These are phyloP conservation scores for Fraxinus paxiana DNA, from an alignment of 305 asterid genomes.

Conservation along the genomic window DNA sequence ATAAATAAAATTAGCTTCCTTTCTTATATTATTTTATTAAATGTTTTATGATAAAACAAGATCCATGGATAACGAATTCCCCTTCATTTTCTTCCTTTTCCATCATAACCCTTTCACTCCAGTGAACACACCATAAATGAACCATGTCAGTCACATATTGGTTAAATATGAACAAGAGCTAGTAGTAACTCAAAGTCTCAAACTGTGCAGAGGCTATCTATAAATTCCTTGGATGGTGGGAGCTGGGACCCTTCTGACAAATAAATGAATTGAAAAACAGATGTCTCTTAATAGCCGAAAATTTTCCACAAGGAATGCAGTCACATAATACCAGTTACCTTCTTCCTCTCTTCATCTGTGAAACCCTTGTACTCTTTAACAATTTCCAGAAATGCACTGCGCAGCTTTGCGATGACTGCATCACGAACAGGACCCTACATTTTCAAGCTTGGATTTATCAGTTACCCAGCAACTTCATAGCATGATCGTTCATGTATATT, in stretches of 20 bases:
- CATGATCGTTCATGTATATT: background rate
- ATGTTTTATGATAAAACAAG: background rate
- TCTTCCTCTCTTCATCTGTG: conserved; percentile 76
- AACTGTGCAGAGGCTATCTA: background rate
- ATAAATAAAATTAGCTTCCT: background rate
- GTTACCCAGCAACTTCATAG: conserved; percentile 10
- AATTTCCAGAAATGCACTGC: conserved; percentile 74
- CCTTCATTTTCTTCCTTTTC: background rate
- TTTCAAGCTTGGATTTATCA: conserved; percentile 30
- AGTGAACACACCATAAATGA: background rate
- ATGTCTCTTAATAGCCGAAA: conserved; percentile 1
- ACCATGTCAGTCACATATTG: background rate
- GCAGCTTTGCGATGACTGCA: conserved; percentile 78
- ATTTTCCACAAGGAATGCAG: conserved; percentile 14
- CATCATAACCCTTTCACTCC: background rate
- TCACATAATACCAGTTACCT: conserved; percentile 43
- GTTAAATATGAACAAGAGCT: conserved; percentile 15
- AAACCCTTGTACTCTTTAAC: conserved; percentile 74
- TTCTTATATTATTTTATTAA: background rate
- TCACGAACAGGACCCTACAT: conserved; percentile 93
- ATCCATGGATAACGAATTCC: background rate
- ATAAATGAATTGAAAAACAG: background rate
- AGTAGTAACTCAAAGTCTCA: background rate
- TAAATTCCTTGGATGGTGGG: conserved; percentile 6
- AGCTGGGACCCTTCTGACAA: background rate